Percentiles rank a stretch among this genome's conserved stretches.
Evolutionary conservation across 441 rosid species (phyloP).

Genomic region (Macaranga tanarius): DNA sequence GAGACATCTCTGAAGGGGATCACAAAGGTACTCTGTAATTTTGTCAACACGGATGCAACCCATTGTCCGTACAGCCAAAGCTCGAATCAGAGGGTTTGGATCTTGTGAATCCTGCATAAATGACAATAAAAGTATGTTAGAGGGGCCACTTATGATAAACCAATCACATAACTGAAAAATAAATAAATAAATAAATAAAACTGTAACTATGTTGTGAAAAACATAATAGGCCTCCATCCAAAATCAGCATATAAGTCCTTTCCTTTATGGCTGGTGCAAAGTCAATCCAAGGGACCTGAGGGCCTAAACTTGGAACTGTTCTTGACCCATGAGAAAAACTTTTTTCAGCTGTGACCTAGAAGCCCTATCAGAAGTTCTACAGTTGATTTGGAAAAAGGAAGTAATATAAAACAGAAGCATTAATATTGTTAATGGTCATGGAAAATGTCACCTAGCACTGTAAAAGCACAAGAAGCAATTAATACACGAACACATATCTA

Average conservation of each 20-base stretch:
- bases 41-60: conserved; percentile 99
- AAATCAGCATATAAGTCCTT: no score
- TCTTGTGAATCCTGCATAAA: conserved; percentile 91
- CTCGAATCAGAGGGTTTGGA: conserved; percentile 96
- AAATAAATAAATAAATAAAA: neutral
- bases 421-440: neutral
- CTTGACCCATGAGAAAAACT: neutral
- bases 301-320: neutral
- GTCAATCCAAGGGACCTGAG: neutral
- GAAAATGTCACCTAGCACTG: neutral
- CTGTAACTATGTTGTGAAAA: no score
- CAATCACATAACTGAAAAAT: conserved; percentile 6
- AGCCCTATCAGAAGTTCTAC: neutral
- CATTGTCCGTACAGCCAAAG: conserved; percentile 98
- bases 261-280: neutral
- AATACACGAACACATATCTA: neutral
- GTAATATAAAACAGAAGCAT: neutral
- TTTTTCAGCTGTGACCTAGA: neutral
- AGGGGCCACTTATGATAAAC: conserved; percentile 1
- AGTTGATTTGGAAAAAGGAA: conserved; percentile 7
- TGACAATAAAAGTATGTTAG: conserved; percentile 19
- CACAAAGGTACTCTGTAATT: conserved; percentile 96
- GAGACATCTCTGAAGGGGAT: conserved; percentile 98
- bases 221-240: no score
- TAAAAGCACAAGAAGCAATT: neutral